A percentile compares a stretch with the other conserved stretches of the same genome.
Evolutionary conservation across 73 alveolate species (phyloP).

Genomic region (Paramecium octaurelia): DNA sequence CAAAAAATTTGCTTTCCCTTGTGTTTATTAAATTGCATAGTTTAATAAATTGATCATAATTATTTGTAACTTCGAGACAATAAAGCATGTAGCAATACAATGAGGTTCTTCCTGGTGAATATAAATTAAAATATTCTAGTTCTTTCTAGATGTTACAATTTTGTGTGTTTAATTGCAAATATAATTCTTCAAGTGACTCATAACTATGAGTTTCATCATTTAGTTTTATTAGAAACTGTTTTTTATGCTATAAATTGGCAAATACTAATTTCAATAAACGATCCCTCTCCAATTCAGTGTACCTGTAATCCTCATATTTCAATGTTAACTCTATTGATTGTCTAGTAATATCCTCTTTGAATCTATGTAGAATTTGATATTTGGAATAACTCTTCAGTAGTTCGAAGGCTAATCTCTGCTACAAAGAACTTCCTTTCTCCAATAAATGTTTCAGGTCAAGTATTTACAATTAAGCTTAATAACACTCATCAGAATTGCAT

Average conservation of each 20-base stretch:
- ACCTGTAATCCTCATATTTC: slow-evolving; percentile 34
- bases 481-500: slow-evolving; percentile 41
- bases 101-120: not conserved
- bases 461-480: slow-evolving; percentile 3
- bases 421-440: not conserved
- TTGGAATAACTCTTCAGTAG: not conserved
- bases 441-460: not conserved
- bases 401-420: not conserved
- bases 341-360: not conserved
- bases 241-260: not conserved
- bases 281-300: slow-evolving; percentile 28
- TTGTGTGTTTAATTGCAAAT: not conserved
- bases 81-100: slow-evolving; percentile 32
- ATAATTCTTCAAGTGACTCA: not conserved
- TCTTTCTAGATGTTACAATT: not conserved
- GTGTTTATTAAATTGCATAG: not conserved
- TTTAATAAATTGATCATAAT: slow-evolving; percentile 27
- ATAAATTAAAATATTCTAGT: not conserved
- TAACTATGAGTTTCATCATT: slow-evolving; percentile 1
- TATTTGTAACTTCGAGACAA: slow-evolving; percentile 36
- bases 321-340: not conserved
- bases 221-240: not conserved
- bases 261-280: not conserved
- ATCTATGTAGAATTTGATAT: not conserved
- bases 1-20: slow-evolving; percentile 26